A percentile compares a stretch with the other conserved stretches of the same genome.
Evolutionary conservation across 2,329 filamentous ascomycete genomes (phyloP).

Genomic region (Teratosphaeria nubilosa): DNA sequence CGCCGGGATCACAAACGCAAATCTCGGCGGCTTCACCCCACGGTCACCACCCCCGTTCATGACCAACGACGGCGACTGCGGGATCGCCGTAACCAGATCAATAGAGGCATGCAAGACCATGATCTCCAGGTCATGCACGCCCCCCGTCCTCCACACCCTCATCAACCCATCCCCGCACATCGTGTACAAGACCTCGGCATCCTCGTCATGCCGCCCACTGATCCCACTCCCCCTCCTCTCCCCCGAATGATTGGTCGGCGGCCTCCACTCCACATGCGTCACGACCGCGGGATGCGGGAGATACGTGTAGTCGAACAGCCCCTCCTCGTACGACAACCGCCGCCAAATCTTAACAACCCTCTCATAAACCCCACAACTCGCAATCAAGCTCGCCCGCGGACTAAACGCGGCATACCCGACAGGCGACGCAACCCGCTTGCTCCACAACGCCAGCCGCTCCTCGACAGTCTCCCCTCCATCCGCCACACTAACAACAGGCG

Average conservation of each 20-base stretch:
- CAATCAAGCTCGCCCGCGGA: conserved; percentile 78
- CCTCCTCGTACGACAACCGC: conserved; percentile 73
- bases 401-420: conserved; percentile 69
- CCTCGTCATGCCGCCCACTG: conserved; percentile 19
- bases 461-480: conserved; percentile 33
- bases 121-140: conserved; percentile 59
- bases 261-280: conserved; percentile 78
- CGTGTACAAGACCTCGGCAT: conserved; percentile 81
- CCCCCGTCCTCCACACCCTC: conserved; percentile 72
- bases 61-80: conserved; percentile 18
- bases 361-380: conserved; percentile 68
- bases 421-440: conserved; percentile 59
- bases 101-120: conserved; percentile 73
- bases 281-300: conserved; percentile 73
- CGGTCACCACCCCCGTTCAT: conserved; percentile 40
- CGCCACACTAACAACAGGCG: conserved; percentile 11
- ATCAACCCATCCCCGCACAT: conserved; percentile 71
- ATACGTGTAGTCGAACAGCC: conserved; percentile 83
- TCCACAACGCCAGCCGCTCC: conserved; percentile 52
- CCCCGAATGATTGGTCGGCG: conserved; percentile 53
- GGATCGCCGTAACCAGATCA: conserved; percentile 62
- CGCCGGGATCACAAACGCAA: conserved; percentile 74
- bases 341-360: conserved; percentile 88
- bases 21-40: conserved; percentile 36
- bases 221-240: conserved; percentile 37